Evolutionary conservation across 352 stramenopile species (phyloP).

Genomic region (Globisporangium parvum): DNA sequence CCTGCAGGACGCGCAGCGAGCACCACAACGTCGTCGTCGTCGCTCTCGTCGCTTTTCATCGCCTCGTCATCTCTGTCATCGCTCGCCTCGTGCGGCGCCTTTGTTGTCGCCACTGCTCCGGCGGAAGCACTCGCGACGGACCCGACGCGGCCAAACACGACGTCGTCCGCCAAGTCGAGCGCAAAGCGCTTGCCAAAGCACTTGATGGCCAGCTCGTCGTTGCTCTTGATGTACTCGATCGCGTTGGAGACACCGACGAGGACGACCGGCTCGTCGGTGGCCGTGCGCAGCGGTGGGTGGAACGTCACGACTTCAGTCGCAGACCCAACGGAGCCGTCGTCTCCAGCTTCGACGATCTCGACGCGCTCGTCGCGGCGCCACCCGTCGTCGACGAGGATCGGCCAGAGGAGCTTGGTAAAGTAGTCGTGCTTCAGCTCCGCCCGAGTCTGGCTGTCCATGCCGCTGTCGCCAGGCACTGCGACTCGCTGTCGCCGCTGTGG

Average conservation of each 20-base stretch:
- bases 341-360: conserved; percentile 43
- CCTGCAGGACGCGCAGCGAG: conserved; percentile 6
- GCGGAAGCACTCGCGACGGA: conserved; percentile 7
- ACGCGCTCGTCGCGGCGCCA: conserved; percentile 54
- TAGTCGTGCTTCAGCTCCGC: conserved; percentile 48
- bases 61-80: background rate
- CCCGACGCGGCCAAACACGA: conserved; percentile 21
- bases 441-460: conserved; percentile 7
- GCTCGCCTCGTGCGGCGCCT: no score
- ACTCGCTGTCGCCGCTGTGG: background rate
- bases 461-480: background rate
- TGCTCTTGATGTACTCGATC: conserved; percentile 47
- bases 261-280: conserved; percentile 13
- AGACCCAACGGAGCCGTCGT: conserved; percentile 23
- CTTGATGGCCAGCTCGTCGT: conserved; percentile 40
- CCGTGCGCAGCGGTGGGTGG: conserved; percentile 13
- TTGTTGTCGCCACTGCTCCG: background rate
- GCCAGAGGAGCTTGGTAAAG: conserved; percentile 79
- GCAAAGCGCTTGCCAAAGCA: conserved; percentile 69
- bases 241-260: conserved; percentile 50
- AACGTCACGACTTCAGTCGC: conserved; percentile 35
- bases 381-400: conserved; percentile 62
- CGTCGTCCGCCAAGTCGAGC: conserved; percentile 34
- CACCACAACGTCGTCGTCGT: background rate
- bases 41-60: background rate